phyloP scores from a whole-genome alignment of 2,329 filamentous ascomycete species.

The Phialemoniopsis sp. region DNA sequence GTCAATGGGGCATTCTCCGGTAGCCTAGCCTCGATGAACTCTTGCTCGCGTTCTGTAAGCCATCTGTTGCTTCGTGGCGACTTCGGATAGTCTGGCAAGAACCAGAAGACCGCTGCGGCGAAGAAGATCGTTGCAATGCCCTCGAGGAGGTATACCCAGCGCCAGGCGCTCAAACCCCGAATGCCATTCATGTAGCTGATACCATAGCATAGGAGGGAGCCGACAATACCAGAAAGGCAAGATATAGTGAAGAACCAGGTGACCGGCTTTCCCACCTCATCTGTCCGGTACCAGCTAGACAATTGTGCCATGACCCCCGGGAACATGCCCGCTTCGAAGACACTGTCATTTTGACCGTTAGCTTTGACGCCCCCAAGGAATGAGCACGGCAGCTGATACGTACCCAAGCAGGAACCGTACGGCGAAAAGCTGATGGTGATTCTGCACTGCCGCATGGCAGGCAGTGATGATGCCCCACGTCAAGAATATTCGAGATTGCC shows the following conservation, averaged over 20 bases:
- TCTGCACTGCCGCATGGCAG: slow-evolving; percentile 31
- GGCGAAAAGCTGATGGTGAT: slow-evolving; percentile 28
- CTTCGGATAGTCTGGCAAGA: slow-evolving; percentile 37
- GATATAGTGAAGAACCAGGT: slow-evolving; percentile 37
- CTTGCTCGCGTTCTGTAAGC: slow-evolving; percentile 8
- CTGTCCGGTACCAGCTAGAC: slow-evolving; percentile 40
- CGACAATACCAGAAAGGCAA: slow-evolving; percentile 26
- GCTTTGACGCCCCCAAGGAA: too few species aligned
- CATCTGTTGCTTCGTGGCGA: slow-evolving; percentile 5
- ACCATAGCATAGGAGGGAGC: slow-evolving; percentile 22
- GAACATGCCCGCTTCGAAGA: slow-evolving; percentile 36
- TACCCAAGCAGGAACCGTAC: slow-evolving; percentile 35
- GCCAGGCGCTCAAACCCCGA: slow-evolving; percentile 18
- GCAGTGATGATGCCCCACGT: slow-evolving; percentile 30
- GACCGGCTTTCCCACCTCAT: slow-evolving; percentile 35
- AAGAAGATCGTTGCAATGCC: slow-evolving; percentile 35
- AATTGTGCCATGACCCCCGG: slow-evolving; percentile 35
- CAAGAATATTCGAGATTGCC: slow-evolving; percentile 29
- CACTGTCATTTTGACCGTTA: too few species aligned
- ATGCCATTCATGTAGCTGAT: slow-evolving; percentile 20
- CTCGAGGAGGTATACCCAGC: slow-evolving; percentile 37
- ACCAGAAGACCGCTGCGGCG: slow-evolving; percentile 26
- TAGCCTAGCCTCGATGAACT: slow-evolving; percentile 7
- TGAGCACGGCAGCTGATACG: too few species aligned
- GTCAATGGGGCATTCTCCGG: slow-evolving; percentile 6